Conservation (phyloP, 2,329 filamentous ascomycete species). For the Mollisiaceae sp. region DNA sequence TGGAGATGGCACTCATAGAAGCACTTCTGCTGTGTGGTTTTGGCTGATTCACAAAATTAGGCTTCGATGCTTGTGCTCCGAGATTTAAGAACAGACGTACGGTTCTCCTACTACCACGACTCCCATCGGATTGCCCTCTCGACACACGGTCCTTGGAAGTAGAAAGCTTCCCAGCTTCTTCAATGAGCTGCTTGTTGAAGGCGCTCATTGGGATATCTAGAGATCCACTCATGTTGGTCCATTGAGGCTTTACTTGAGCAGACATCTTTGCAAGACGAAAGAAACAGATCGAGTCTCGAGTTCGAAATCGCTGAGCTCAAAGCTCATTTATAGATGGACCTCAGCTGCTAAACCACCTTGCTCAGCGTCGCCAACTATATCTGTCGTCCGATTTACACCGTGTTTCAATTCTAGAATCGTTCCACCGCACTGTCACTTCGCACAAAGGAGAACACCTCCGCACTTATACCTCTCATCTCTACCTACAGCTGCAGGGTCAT, state of each 20-base stretch:
- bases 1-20: not conserved
- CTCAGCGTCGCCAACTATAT: not conserved
- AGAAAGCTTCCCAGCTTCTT: constrained; percentile 9
- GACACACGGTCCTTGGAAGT: not conserved
- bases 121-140: not conserved
- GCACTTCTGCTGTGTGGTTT: constrained; percentile 5
- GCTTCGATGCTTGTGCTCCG: not conserved
- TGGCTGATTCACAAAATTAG: not conserved
- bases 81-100: not conserved
- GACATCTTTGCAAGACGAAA: not conserved
- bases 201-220: constrained; percentile 20
- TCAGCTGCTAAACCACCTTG: not conserved
- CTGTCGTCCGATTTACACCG: not conserved
- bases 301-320: not conserved
- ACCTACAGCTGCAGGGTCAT: constrained; percentile 11
- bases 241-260: constrained; percentile 5
- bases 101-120: not conserved
- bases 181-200: constrained; percentile 21
- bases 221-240: constrained; percentile 16
- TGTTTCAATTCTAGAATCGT: constrained; percentile 1
- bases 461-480: constrained; percentile 3
- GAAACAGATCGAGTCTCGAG: not conserved
- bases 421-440: not conserved
- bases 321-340: not conserved
- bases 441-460: constrained; percentile 3